Conservation (phyloP, 1,284 basidiomycete genomes). For the Boletus putidus region DNA sequence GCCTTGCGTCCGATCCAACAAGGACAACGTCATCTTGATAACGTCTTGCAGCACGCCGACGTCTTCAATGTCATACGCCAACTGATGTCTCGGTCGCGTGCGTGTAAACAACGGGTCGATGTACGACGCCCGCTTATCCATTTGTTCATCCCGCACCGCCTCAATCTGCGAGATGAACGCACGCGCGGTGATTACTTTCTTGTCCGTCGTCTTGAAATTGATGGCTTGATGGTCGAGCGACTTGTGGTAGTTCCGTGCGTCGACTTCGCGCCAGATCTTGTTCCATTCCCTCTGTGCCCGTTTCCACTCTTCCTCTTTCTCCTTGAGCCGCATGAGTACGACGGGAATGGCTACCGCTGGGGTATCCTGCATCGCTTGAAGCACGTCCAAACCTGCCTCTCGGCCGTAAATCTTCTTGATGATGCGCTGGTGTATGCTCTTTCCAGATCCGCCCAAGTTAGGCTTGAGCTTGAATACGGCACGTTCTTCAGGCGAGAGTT, state of each 20-base stretch:
- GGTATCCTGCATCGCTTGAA: slow-evolving; percentile 91
- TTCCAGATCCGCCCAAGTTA: slow-evolving; percentile 86
- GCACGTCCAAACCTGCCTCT: slow-evolving; percentile 85
- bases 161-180: slow-evolving; percentile 90
- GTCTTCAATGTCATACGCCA: slow-evolving; percentile 81
- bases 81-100: slow-evolving; percentile 72
- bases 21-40: slow-evolving; percentile 87
- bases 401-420: slow-evolving; percentile 97
- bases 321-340: slow-evolving; percentile 88
- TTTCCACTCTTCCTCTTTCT: slow-evolving; percentile 99
- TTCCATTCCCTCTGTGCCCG: slow-evolving; percentile 99
- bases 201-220: slow-evolving; percentile 89
- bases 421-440: slow-evolving; percentile 91
- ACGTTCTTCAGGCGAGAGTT: slow-evolving; percentile 81
- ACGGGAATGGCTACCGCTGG: slow-evolving; percentile 92
- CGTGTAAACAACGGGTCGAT: slow-evolving; percentile 77
- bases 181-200: slow-evolving; percentile 85
- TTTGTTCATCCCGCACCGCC: slow-evolving; percentile 82
- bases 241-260: slow-evolving; percentile 91
- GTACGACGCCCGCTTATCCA: slow-evolving; percentile 72
- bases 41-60: slow-evolving; percentile 79
- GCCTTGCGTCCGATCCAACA: slow-evolving; percentile 83
- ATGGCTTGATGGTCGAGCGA: slow-evolving; percentile 93
- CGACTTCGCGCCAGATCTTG: slow-evolving; percentile 97
- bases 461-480: slow-evolving; percentile 86